Base-by-base conservation (phyloP, 805 yeast genomes). In the Candida namnaoensis region DNA sequence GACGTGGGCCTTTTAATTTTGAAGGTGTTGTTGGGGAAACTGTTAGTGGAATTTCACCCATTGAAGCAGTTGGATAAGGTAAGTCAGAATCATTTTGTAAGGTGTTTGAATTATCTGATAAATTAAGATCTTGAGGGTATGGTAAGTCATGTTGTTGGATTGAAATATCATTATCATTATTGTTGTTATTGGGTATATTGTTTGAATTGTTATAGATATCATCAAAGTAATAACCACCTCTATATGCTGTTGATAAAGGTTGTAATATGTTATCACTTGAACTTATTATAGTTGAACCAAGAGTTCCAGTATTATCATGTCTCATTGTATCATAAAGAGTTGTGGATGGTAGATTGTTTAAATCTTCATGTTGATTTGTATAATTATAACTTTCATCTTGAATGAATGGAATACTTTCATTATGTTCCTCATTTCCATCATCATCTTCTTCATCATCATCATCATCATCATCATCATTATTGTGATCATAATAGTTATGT, bases 1-100 rank as follows among this genome's bases (percentile, higher is more conserved):
- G 60, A 36, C 60, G 52, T 10, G 60, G 58, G 0, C 59, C 58
- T 8, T 45, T 41, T 6, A 53, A 50, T 30, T 43, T 52, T 4
- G 48, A 38, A 5, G 40, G 39, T 11, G 46, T 34, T 25, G 42
- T 32, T 28, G 32, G 23, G 5, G 30, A 23, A 32, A 1, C 23
- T 32, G 12, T 9, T 13, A 13, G 7, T 23, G 27, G 35, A 13
- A 26, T 26, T 26, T 26, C 28, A 3, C 19, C 19, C 19, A 19
- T 19, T 19, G 19, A 19, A 19, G 19, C 28, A 34, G 27, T 23
- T 15, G 39, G 39, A 30, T 37, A 37, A 5, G 35, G 38, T 14
- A 36, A 25, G 2, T 8, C 19, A 11, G 28, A 9, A 27, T 27
- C 2, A 3, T 19, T 19, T 19, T 19, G 19, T 19, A 19, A 19